Conservation (phyloP, 257 asterid species). For the Nicotiana noctiflora region DNA sequence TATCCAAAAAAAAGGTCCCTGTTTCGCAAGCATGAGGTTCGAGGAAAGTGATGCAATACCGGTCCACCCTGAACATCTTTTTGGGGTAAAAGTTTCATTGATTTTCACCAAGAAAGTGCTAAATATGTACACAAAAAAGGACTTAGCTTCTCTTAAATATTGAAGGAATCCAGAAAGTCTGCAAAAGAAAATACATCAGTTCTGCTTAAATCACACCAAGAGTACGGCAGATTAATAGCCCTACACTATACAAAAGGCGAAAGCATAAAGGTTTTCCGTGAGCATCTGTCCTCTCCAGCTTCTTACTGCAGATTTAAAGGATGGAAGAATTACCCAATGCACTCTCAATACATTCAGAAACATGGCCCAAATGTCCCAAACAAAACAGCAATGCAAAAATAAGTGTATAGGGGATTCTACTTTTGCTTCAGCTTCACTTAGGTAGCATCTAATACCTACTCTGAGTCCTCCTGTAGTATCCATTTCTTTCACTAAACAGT, state of each 20-base stretch:
- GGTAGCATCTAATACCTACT: not conserved
- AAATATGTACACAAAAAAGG: not conserved
- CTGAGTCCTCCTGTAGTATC: not conserved
- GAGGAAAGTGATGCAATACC: not conserved
- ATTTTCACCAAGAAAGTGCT: not conserved
- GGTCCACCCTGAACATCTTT: not conserved
- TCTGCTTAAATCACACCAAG: not conserved
- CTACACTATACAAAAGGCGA: not conserved
- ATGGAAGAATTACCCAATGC: not conserved
- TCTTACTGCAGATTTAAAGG: not conserved
- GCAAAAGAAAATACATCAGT: not conserved
- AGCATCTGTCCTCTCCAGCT: not conserved
- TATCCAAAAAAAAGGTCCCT: not conserved
- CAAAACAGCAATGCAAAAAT: not conserved
- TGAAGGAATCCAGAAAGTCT: not conserved
- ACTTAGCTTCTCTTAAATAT: not conserved
- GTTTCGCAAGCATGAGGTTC: not conserved
- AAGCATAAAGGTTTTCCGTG: not conserved
- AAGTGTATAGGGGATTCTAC: not conserved
- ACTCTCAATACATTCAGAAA: not conserved
- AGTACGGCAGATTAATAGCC: not conserved
- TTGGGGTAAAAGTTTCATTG: not conserved
- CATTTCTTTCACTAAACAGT: not conserved
- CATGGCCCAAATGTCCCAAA: not conserved
- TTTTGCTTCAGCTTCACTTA: not conserved